Conservation (phyloP, 2,329 filamentous ascomycete species). For the Hyphodiscus sp. region DNA sequence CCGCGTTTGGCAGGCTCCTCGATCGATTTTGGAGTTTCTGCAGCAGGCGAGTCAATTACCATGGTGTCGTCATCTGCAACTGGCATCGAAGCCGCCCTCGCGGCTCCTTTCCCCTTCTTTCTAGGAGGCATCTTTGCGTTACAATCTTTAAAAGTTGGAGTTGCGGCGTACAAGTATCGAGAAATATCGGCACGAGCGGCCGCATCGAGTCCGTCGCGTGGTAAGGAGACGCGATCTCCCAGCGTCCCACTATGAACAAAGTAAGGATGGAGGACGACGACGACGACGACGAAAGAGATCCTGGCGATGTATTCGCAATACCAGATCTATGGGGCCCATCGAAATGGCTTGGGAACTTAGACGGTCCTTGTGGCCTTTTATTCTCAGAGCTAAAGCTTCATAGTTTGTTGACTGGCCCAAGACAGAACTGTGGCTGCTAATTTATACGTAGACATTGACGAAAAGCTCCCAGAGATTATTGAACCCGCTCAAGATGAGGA, state of each 20-base stretch:
- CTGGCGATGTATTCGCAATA: constrained; percentile 54
- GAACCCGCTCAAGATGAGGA: constrained; percentile 14
- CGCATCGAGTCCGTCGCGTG: neutral
- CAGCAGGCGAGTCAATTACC: constrained; percentile 48
- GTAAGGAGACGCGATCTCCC: constrained; percentile 13
- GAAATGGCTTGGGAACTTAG: constrained; percentile 34
- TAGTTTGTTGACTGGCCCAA: constrained; percentile 14
- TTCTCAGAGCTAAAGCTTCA: constrained; percentile 28
- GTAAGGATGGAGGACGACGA: constrained; percentile 26
- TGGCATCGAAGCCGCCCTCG: constrained; percentile 51
- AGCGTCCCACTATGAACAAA: constrained; percentile 7
- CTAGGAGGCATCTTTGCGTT: constrained; percentile 55
- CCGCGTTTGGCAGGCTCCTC: constrained; percentile 32
- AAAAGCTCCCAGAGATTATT: constrained; percentile 18
- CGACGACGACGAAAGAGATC: constrained; percentile 30
- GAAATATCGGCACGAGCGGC: constrained; percentile 9
- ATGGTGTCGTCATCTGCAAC: constrained; percentile 51
- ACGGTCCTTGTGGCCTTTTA: constrained; percentile 27
- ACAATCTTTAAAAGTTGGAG: neutral
- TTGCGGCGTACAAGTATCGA: neutral
- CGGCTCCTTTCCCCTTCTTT: constrained; percentile 55
- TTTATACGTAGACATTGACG: constrained; percentile 22
- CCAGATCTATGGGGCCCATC: constrained; percentile 55
- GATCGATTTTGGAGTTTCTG: constrained; percentile 3
- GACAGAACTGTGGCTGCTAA: neutral